phyloP scores from a whole-genome alignment of 139 green algal genomes.

The Spirogloea muscicola region DNA sequence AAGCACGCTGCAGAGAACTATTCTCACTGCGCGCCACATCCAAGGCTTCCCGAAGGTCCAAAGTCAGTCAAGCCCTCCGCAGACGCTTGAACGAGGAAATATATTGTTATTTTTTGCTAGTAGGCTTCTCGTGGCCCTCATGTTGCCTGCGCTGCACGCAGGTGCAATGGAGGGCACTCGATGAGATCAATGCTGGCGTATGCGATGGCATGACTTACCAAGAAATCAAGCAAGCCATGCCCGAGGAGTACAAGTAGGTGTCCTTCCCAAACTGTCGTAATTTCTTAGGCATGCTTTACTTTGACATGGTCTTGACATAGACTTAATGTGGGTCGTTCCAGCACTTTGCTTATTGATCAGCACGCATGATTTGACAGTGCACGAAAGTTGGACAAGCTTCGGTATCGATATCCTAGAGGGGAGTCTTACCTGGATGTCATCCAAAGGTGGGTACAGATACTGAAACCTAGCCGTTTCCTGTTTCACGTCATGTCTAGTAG shows the following conservation, averaged over 20 bases:
- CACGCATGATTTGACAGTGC: too few species aligned
- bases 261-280: too few species aligned
- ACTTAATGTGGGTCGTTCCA: too few species aligned
- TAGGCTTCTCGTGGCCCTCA: too few species aligned
- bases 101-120: too few species aligned
- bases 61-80: too few species aligned
- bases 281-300: too few species aligned
- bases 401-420: slow-evolving; percentile 54
- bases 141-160: background rate
- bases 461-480: too few species aligned
- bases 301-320: too few species aligned
- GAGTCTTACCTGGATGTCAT: slow-evolving; percentile 61
- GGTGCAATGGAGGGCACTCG: slow-evolving; percentile 46
- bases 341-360: too few species aligned
- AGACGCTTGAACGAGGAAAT: too few species aligned
- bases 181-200: slow-evolving; percentile 57
- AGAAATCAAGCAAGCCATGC: slow-evolving; percentile 51
- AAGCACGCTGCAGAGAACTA: slow-evolving; percentile 85
- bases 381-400: slow-evolving; percentile 37
- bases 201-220: slow-evolving; percentile 60
- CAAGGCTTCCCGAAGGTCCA: slow-evolving; percentile 69
- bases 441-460: slow-evolving; percentile 27
- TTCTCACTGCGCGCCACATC: slow-evolving; percentile 79
- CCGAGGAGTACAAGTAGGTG: slow-evolving; percentile 51
- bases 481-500: too few species aligned